A percentile compares a stretch with the other conserved stretches of the same genome.
These are phyloP conservation scores for Leccinum solheimii DNA, from an alignment of 1,284 basidiomycete genomes.

Conservation along the genomic window DNA sequence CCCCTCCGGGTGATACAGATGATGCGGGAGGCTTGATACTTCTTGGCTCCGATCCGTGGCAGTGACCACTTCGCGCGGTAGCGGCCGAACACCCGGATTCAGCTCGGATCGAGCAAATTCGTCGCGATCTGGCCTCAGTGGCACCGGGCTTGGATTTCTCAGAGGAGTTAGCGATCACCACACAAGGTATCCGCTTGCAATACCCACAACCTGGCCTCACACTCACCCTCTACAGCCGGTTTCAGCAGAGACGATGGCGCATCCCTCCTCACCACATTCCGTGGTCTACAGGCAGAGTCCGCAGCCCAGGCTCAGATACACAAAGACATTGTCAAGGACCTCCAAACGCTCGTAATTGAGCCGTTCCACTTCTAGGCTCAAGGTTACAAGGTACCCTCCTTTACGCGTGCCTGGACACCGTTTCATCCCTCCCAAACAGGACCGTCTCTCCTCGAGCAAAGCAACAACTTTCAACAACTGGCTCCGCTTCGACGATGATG, in stretches of 20 bases:
- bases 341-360: slow-evolving; percentile 65
- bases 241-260: slow-evolving; percentile 78
- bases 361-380: slow-evolving; percentile 76
- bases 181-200: slow-evolving; percentile 46
- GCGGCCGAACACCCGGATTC: too few species aligned
- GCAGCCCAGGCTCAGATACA: slow-evolving; percentile 66
- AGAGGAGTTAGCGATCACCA: slow-evolving; percentile 38
- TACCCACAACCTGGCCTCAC: background rate
- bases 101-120: too few species aligned
- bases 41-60: too few species aligned
- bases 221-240: slow-evolving; percentile 48
- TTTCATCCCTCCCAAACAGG: slow-evolving; percentile 40
- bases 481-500: slow-evolving; percentile 68
- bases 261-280: slow-evolving; percentile 73
- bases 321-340: slow-evolving; percentile 63
- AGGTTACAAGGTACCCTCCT: slow-evolving; percentile 54
- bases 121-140: too few species aligned
- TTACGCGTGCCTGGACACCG: background rate
- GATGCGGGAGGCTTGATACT: too few species aligned
- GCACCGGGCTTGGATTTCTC: too few species aligned
- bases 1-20: too few species aligned
- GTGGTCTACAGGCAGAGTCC: slow-evolving; percentile 74
- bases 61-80: too few species aligned
- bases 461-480: slow-evolving; percentile 64
- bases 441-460: slow-evolving; percentile 58